phyloP scores from a whole-genome alignment of 768 basidiomycete species.

The Lactarius psammicola region DNA sequence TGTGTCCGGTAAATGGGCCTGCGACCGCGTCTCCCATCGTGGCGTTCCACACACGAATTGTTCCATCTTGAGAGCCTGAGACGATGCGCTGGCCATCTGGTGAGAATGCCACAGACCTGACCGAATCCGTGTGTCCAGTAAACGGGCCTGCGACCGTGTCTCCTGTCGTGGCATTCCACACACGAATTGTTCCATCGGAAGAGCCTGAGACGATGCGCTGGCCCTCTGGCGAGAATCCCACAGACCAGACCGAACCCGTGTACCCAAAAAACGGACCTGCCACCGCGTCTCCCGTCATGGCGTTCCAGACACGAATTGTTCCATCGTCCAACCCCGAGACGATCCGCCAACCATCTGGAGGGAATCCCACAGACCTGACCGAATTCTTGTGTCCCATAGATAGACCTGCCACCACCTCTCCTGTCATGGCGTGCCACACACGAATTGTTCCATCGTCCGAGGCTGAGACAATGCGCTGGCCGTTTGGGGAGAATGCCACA shows the following conservation, averaged over 20 bases:
- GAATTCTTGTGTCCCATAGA: neutral
- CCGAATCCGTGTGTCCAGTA: neutral
- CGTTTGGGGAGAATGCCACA: neutral
- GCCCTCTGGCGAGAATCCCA: neutral
- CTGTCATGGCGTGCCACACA: neutral
- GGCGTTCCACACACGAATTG: neutral
- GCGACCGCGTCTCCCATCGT: neutral
- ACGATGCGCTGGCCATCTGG: neutral
- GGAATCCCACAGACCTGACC: neutral
- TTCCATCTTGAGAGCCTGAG: neutral
- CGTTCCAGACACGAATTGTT: neutral
- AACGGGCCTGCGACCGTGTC: neutral
- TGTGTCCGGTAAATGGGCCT: too few relatives aligned
- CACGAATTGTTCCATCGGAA: neutral
- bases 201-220: neutral
- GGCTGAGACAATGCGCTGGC: neutral
- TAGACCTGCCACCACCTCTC: neutral
- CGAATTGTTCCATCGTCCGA: accelerated
- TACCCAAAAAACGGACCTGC: neutral
- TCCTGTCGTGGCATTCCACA: neutral
- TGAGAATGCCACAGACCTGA: neutral
- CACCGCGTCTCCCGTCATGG: neutral
- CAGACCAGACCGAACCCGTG: neutral
- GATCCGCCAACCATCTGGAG: neutral
- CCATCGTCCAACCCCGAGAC: neutral